A percentile compares a stretch with the other conserved stretches of the same genome.
These are phyloP conservation scores for Triticum urartu DNA, from an alignment of 176 grass and related monocot species.

Conservation along the genomic window DNA sequence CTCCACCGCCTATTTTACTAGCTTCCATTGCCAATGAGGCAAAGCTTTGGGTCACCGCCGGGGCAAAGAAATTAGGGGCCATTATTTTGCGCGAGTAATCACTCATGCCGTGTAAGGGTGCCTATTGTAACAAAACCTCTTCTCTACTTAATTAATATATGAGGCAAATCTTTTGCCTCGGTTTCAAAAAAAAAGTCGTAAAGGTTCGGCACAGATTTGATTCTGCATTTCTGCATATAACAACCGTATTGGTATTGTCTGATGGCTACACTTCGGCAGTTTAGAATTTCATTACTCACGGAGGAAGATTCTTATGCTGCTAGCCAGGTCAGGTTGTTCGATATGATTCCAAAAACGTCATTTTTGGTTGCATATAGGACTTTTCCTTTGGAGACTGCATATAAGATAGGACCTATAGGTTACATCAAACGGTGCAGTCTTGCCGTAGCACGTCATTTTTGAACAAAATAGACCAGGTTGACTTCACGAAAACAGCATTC, in stretches of 20 bases:
- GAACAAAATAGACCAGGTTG: not conserved
- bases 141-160: too few species aligned
- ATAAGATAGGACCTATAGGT: not conserved
- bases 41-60: too few species aligned
- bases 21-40: too few species aligned
- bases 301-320: slow-evolving; percentile 12
- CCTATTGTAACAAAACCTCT: too few species aligned
- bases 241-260: not conserved
- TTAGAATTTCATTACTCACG: not conserved
- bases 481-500: not conserved
- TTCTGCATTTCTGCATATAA: not conserved
- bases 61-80: too few species aligned
- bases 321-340: not conserved
- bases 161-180: too few species aligned
- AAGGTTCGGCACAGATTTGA: not conserved
- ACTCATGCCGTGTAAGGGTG: too few species aligned
- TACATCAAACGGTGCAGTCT: not conserved
- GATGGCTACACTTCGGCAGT: not conserved
- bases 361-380: not conserved
- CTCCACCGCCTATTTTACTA: too few species aligned
- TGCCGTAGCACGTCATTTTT: not conserved
- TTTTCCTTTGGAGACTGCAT: not conserved
- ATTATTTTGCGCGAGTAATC: too few species aligned
- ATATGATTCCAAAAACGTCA: slow-evolving; percentile 31
- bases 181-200: not conserved